phyloP scores from a whole-genome alignment of 192 early-diverging fungal species.

The Diversispora epigaea region DNA sequence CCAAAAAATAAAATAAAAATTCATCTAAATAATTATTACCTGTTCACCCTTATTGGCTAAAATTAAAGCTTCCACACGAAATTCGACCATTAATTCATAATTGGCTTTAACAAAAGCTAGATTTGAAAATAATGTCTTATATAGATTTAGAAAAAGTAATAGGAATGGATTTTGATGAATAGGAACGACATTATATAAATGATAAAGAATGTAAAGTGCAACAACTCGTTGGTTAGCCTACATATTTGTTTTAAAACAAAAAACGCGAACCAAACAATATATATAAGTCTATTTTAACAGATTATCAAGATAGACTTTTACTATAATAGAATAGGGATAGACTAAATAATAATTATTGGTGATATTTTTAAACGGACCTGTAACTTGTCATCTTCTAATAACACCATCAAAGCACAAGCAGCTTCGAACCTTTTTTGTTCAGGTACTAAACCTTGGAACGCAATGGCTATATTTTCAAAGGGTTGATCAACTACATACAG shows the following conservation, averaged over 20 bases:
- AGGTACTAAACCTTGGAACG: constrained; percentile 16
- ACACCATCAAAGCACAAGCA: constrained; percentile 25
- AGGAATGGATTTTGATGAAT: constrained; percentile 29
- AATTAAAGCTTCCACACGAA: constrained; percentile 19
- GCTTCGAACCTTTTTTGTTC: constrained; percentile 31
- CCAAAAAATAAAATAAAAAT: neutral
- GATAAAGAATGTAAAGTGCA: constrained; percentile 26
- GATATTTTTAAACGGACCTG: constrained; percentile 17
- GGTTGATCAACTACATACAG: constrained; percentile 9
- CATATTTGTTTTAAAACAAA: neutral
- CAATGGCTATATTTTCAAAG: constrained; percentile 25
- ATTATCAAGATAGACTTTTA: neutral
- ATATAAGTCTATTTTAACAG: neutral
- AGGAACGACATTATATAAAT: constrained; percentile 26
- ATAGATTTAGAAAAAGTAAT: constrained; percentile 24
- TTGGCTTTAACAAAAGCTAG: neutral
- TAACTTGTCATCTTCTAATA: constrained; percentile 15
- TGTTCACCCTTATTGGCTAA: constrained; percentile 20
- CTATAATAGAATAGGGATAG: neutral
- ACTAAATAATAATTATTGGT: neutral
- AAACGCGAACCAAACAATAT: neutral
- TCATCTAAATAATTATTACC: neutral
- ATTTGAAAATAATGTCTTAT: constrained; percentile 27
- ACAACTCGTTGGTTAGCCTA: constrained; percentile 28
- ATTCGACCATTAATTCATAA: constrained; percentile 31